These are phyloP conservation scores for Blastobotrys peoriensis DNA, from an alignment of 805 yeast genomes.

Conservation along the genomic window DNA sequence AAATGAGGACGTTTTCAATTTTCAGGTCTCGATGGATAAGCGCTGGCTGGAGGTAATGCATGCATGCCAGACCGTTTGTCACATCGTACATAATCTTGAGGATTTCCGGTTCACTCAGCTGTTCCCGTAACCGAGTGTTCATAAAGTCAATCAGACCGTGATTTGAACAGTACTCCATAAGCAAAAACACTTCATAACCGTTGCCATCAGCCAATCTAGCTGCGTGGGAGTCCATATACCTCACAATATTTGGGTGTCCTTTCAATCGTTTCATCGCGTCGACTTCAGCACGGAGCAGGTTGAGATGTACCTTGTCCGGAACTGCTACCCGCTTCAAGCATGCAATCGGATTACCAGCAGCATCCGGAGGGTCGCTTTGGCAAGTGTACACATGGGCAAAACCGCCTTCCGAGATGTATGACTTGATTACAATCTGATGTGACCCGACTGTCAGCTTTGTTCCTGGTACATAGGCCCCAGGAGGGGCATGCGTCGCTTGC, in stretches of 20 bases:
- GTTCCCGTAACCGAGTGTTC: slow-evolving; percentile 78
- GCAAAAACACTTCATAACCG: slow-evolving; percentile 77
- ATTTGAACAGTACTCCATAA: slow-evolving; percentile 91
- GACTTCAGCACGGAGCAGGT: slow-evolving; percentile 84
- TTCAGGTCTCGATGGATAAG: slow-evolving; percentile 89
- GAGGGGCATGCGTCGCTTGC: slow-evolving; percentile 31
- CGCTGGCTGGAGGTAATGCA: slow-evolving; percentile 67
- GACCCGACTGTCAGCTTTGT: slow-evolving; percentile 77
- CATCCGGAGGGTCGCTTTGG: slow-evolving; percentile 50
- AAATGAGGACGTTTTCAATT: slow-evolving; percentile 84
- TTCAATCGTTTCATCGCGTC: slow-evolving; percentile 90
- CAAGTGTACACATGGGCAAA: slow-evolving; percentile 93
- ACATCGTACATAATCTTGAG: slow-evolving; percentile 79
- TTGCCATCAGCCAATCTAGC: slow-evolving; percentile 48
- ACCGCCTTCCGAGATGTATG: slow-evolving; percentile 82
- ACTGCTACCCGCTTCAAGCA: slow-evolving; percentile 94
- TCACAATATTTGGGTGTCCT: slow-evolving; percentile 75
- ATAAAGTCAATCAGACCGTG: slow-evolving; percentile 79
- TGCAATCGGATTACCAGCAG: slow-evolving; percentile 49
- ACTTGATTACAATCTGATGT: slow-evolving; percentile 60
- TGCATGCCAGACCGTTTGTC: slow-evolving; percentile 68
- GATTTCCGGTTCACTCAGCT: slow-evolving; percentile 70
- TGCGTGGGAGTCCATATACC: slow-evolving; percentile 94
- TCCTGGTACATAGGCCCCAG: slow-evolving; percentile 71
- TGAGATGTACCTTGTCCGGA: slow-evolving; percentile 80